Evolutionary conservation across 1,139 yeast species (phyloP).

Genomic region (Pichia sp.): DNA sequence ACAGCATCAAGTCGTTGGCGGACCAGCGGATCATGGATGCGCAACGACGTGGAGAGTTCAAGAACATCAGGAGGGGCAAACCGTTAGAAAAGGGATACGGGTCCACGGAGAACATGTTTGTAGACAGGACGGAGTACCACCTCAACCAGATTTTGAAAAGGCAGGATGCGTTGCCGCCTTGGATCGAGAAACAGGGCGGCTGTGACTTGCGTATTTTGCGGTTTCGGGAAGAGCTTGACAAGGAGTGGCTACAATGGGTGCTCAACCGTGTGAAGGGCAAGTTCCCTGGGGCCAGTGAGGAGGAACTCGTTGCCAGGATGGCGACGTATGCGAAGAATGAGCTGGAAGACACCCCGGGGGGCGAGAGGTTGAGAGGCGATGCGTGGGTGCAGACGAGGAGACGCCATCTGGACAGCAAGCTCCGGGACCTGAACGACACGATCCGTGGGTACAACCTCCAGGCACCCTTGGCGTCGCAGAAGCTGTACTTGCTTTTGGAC

Average conservation of each 20-base stretch:
- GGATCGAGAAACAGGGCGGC: constrained; percentile 77
- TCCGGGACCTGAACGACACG: constrained; percentile 50
- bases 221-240: constrained; percentile 44
- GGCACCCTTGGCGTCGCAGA: constrained; percentile 74
- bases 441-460: constrained; percentile 74
- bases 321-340: constrained; percentile 16
- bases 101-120: constrained; percentile 35
- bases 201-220: constrained; percentile 44
- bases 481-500: constrained; percentile 52
- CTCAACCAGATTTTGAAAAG: constrained; percentile 66
- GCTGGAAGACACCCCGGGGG: constrained; percentile 13
- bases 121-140: constrained; percentile 62
- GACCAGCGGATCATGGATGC: constrained; percentile 73
- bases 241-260: constrained; percentile 42
- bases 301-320: constrained; percentile 20
- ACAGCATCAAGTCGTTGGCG: constrained; percentile 62
- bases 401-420: constrained; percentile 41
- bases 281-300: constrained; percentile 19
- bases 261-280: constrained; percentile 32
- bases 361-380: constrained; percentile 19
- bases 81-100: constrained; percentile 45
- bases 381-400: constrained; percentile 39
- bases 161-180: constrained; percentile 80
- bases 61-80: constrained; percentile 57
- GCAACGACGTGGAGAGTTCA: constrained; percentile 66